Base-by-base conservation (phyloP, 352 stramenopile genomes). In the Phytophthora tubulina region DNA sequence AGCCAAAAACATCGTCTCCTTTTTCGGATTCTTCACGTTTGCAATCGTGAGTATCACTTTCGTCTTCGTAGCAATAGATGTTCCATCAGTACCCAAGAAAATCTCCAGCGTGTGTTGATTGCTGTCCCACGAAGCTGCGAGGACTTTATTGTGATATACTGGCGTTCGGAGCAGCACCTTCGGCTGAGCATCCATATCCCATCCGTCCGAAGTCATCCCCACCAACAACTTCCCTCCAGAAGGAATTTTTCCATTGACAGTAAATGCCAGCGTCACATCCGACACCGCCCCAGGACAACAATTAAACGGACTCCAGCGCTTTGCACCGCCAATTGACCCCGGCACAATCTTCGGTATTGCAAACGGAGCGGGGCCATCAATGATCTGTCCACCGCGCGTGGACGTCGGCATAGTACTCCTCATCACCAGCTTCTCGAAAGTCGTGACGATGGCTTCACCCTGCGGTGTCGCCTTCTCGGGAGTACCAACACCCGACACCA, bases 91-190 rank as follows among this genome's bases (percentile, higher is more conserved):
- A 32, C 73, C 62, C 13, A 94, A 13, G 4, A 31, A 60, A 44
- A 94, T 74, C 55, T 94, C 86, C 11, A 94, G 60, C 1, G 80
- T 73, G 30, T 90, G 80, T 39, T 92, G 83, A 4, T 79, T 71
- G 10, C 68, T 58, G 44, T 80, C 59, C 86, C 86, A 94, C 0
- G 49, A 61, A 2, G 80, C 80, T 2, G 44, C 9, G 10, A 90
- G 39, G 0, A 27, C 3, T 3, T 75, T 72, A 14, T 82, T 84
- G 17, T 78, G 55, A 53, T 79, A 76, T 54, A 72, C 38, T 5
- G 66, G 50, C 1, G 77, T 85, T 11, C 73, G 72, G 27, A 92
- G 48, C 15, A 81, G 60, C 21, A 92, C 78, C 3, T 51, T 70
- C 3, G 86, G 86, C 0, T 77, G 38, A 13, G 61, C 65, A 8